phyloP scores from a whole-genome alignment of 768 basidiomycete genomes.

The Steccherinum ochraceum region DNA sequence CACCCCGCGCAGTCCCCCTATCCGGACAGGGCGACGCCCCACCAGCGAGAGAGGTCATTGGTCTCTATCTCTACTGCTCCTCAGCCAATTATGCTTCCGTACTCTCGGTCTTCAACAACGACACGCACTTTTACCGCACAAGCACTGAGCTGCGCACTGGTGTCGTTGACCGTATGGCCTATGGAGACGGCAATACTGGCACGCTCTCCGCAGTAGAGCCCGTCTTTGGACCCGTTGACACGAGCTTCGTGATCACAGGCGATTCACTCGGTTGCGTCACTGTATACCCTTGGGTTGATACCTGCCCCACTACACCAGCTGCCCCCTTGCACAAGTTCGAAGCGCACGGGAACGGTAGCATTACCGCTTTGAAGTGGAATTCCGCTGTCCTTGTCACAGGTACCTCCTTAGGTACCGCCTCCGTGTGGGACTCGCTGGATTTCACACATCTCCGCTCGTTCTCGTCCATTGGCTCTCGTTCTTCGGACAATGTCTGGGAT shows the following conservation, averaged over 20 bases:
- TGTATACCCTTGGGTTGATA: constrained; percentile 46
- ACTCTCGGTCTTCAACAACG: constrained; percentile 45
- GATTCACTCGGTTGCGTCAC: constrained; percentile 60
- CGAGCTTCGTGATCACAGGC: constrained; percentile 54
- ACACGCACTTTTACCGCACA: constrained; percentile 48
- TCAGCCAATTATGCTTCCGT: constrained; percentile 24
- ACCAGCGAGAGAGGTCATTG: not conserved
- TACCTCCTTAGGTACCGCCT: constrained; percentile 44
- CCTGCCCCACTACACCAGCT: constrained; percentile 9
- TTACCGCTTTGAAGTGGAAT: constrained; percentile 62
- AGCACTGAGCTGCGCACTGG: constrained; percentile 26
- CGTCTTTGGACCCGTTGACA: constrained; percentile 37
- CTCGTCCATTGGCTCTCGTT: constrained; percentile 30
- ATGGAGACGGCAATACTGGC: constrained; percentile 48
- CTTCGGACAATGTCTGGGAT: constrained; percentile 29
- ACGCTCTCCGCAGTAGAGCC: constrained; percentile 45
- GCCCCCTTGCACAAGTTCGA: constrained; percentile 45
- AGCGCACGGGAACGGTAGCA: constrained; percentile 56
- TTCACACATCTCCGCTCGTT: constrained; percentile 53
- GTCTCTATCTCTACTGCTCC: constrained; percentile 4
- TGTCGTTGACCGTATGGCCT: constrained; percentile 30
- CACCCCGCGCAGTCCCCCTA: constrained; percentile 7
- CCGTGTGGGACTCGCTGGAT: constrained; percentile 62
- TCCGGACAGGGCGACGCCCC: constrained; percentile 1
- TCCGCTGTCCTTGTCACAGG: constrained; percentile 58